These are phyloP conservation scores for Linum lewisii DNA, from an alignment of 345 rosid species.

Conservation along the genomic window DNA sequence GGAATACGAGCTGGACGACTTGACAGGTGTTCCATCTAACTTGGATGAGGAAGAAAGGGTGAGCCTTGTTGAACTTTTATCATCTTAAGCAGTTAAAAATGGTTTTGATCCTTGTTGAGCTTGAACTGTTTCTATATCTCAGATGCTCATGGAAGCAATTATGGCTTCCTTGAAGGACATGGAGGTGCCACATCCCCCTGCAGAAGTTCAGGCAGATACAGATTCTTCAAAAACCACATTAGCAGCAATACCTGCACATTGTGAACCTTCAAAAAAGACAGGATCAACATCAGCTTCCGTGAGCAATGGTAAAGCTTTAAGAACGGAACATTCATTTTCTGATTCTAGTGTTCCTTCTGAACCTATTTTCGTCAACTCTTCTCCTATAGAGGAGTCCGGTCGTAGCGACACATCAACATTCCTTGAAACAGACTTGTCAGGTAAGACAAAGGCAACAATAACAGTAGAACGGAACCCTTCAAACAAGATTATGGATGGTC, in stretches of 20 bases:
- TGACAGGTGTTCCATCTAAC: slow-evolving; percentile 60
- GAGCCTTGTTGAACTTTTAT: slow-evolving; percentile 9
- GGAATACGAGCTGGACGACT: slow-evolving; percentile 76
- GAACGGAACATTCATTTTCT: slow-evolving; percentile 24
- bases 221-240: not conserved
- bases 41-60: slow-evolving; percentile 87
- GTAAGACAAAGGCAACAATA: slow-evolving; percentile 66
- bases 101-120: not conserved
- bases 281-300: slow-evolving; percentile 24
- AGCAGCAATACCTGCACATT: not conserved
- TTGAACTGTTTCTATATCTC: slow-evolving; percentile 17
- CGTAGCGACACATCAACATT: slow-evolving; percentile 20
- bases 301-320: slow-evolving; percentile 13
- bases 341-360: slow-evolving; percentile 22
- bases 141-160: slow-evolving; percentile 91
- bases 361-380: slow-evolving; percentile 16
- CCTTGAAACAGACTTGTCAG: slow-evolving; percentile 49
- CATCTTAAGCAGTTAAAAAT: not conserved
- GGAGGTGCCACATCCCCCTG: slow-evolving; percentile 17
- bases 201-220: not conserved
- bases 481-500: slow-evolving; percentile 53
- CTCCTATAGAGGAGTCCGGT: slow-evolving; percentile 15
- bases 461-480: slow-evolving; percentile 59
- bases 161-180: slow-evolving; percentile 58
- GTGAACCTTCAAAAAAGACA: slow-evolving; percentile 19